phyloP scores from a whole-genome alignment of 345 rosid species.

The Ceriops decandra region DNA sequence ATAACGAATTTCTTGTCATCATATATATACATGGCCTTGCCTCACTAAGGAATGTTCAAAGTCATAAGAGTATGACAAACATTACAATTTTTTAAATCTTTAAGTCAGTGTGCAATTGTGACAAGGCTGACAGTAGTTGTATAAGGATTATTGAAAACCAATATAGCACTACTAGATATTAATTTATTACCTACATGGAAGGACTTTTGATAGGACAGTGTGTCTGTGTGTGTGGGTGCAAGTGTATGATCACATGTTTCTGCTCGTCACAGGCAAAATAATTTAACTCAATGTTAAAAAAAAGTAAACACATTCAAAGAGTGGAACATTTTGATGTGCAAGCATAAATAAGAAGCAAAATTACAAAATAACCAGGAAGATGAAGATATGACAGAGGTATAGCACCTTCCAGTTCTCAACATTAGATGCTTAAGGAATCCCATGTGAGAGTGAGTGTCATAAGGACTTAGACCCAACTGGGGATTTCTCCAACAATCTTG shows the following conservation, averaged over 20 bases:
- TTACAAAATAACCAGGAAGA: not conserved
- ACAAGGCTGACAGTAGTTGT: not conserved
- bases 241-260: not conserved
- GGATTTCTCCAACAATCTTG: conserved; percentile 91
- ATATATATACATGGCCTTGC: not conserved
- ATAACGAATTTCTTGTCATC: not conserved
- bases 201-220: not conserved
- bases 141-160: not conserved
- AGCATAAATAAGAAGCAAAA: not conserved
- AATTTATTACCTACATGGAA: not conserved
- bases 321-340: not conserved
- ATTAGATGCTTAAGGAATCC: conserved; percentile 95
- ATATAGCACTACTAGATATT: not conserved
- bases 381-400: not conserved
- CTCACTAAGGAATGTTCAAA: no score
- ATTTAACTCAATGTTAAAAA: no score
- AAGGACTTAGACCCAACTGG: conserved; percentile 67
- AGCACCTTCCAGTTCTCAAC: conserved; percentile 92
- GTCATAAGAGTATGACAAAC: no score
- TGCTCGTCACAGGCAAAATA: not conserved
- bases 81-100: not conserved
- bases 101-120: not conserved
- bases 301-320: no score
- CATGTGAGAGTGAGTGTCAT: conserved; percentile 66
- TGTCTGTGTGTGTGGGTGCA: not conserved